phyloP scores from a whole-genome alignment of 495 filamentous ascomycete genomes.

The Trichoderma reesei region DNA sequence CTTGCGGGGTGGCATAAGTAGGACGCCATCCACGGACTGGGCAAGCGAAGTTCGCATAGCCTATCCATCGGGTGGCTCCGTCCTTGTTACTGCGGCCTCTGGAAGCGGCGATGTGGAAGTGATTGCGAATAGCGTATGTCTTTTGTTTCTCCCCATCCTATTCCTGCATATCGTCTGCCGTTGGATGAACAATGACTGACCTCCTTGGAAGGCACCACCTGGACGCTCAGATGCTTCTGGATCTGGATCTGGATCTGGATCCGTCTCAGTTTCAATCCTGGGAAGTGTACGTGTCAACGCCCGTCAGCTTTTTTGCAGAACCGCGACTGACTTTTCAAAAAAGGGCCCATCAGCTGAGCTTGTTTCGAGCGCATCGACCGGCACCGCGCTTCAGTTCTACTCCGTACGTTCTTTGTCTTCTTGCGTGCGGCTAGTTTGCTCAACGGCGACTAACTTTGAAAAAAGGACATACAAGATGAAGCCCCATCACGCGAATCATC shows the following conservation, averaged over 20 bases:
- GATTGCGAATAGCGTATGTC: slow-evolving; percentile 7
- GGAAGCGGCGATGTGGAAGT: not conserved
- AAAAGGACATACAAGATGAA: not conserved
- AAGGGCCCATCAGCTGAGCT: not conserved
- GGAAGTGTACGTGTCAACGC: not conserved
- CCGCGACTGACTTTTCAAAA: not conserved
- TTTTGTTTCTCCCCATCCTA: not conserved
- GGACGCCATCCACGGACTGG: not conserved
- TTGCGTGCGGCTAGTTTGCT: not conserved
- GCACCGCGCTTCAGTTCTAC: slow-evolving; percentile 3
- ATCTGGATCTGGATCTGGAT: not conserved
- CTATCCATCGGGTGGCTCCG: not conserved
- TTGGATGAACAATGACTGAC: not conserved
- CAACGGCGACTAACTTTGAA: slow-evolving; percentile 5
- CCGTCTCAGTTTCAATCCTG: not conserved
- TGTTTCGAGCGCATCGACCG: not conserved
- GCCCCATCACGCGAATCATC: not conserved
- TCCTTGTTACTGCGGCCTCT: not conserved
- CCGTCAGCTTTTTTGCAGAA: not conserved
- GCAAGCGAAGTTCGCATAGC: not conserved
- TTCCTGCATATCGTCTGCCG: not conserved
- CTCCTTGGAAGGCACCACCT: not conserved
- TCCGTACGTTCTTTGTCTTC: not conserved
- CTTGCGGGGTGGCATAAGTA: not conserved
- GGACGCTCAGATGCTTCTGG: not conserved